Evolutionary conservation across 306 rosid genomes (phyloP).

Genomic region (Dalbergia cultrata): DNA sequence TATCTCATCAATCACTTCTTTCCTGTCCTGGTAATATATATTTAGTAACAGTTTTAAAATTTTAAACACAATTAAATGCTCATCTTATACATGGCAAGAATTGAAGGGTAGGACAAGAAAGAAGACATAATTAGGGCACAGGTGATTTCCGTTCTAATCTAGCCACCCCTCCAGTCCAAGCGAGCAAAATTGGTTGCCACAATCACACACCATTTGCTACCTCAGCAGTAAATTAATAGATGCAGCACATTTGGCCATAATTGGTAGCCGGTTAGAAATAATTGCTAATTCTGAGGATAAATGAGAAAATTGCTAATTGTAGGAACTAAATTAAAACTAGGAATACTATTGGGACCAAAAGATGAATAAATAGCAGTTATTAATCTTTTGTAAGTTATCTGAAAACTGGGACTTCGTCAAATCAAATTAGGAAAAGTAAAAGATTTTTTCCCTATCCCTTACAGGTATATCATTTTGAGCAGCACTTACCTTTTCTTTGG

Average conservation of each 20-base stretch:
- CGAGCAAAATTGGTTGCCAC: not conserved
- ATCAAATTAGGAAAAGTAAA: not conserved
- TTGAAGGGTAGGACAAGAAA: too few relatives aligned
- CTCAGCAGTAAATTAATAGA: conserved; percentile 1
- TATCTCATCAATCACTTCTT: too few relatives aligned
- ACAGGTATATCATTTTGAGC: conserved; percentile 20
- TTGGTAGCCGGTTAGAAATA: conserved; percentile 12
- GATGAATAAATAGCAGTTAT: conserved; percentile 6
- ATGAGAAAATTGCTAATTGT: conserved; percentile 1
- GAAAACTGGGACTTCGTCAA: not conserved
- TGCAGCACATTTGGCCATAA: not conserved
- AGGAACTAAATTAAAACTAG: conserved; percentile 1
- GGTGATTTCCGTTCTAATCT: too few relatives aligned
- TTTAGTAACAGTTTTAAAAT: too few relatives aligned
- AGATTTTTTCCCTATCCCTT: conserved; percentile 26
- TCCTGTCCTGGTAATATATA: too few relatives aligned
- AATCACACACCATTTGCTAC: conserved; percentile 14
- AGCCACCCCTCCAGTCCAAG: not conserved
- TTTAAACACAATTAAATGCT: too few relatives aligned
- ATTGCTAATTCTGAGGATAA: not conserved
- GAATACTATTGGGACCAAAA: conserved; percentile 5
- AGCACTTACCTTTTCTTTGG: conserved; percentile 59
- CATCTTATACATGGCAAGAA: too few relatives aligned
- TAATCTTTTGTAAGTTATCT: conserved; percentile 20
- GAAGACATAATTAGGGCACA: too few relatives aligned